Conservation (phyloP, 805 yeast species). For the Yarrowia sp. region DNA sequence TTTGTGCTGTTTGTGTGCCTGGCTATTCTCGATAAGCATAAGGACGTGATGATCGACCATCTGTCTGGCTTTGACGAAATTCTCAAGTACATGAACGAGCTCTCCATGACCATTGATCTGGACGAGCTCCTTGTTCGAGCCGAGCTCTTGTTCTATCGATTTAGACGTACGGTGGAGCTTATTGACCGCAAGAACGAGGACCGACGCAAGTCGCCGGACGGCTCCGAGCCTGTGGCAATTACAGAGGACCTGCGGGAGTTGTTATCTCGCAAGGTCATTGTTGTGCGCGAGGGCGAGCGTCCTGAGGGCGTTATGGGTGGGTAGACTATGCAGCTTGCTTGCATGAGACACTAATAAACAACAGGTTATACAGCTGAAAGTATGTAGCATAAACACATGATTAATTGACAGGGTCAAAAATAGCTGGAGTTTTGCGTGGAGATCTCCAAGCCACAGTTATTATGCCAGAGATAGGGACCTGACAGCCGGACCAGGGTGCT, state of each 20-base stretch:
- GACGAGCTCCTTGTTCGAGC: slow-evolving; percentile 78
- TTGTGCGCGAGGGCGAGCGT: slow-evolving; percentile 56
- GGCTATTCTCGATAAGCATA: slow-evolving; percentile 85
- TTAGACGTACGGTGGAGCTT: slow-evolving; percentile 73
- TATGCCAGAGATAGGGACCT: neutral
- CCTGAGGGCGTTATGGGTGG: slow-evolving; percentile 43
- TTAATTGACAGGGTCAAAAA: neutral
- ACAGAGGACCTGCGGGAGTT: slow-evolving; percentile 57
- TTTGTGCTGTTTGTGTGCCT: slow-evolving; percentile 84
- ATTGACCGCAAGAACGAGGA: slow-evolving; percentile 50
- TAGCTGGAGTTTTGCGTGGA: neutral
- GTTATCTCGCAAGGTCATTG: slow-evolving; percentile 58
- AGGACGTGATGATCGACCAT: slow-evolving; percentile 70
- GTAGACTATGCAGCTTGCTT: slow-evolving; percentile 26
- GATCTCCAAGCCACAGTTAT: neutral
- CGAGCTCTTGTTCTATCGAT: slow-evolving; percentile 77
- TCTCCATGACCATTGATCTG: slow-evolving; percentile 71
- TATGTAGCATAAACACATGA: slow-evolving; percentile 9
- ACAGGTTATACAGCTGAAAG: neutral
- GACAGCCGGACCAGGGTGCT: neutral
- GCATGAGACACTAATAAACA: slow-evolving; percentile 3
- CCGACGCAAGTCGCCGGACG: slow-evolving; percentile 26
- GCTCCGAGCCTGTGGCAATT: slow-evolving; percentile 32
- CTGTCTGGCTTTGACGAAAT: slow-evolving; percentile 84
- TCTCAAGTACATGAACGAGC: slow-evolving; percentile 86